Percentiles rank a stretch among this genome's conserved stretches.
These are phyloP conservation scores for Echites panduratus DNA, from an alignment of 257 asterid species.

Conservation along the genomic window DNA sequence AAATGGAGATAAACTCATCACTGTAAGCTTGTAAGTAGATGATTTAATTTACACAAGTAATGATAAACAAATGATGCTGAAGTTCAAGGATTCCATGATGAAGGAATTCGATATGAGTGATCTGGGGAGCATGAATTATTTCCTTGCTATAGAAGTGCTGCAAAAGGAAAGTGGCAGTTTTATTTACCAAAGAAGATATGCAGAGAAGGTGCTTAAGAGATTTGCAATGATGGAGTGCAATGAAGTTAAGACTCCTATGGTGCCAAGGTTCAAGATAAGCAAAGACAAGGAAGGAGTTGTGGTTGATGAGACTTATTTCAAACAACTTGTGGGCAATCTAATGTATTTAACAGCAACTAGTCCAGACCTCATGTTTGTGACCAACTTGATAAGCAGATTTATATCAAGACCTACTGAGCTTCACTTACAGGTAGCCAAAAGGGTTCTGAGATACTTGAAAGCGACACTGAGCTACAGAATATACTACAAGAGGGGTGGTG, in stretches of 20 bases:
- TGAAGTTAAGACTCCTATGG: no score
- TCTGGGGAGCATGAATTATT: neutral
- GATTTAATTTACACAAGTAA: no score
- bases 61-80: neutral
- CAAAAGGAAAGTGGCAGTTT: neutral
- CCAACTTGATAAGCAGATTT: neutral
- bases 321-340: no score
- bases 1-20: neutral
- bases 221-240: no score
- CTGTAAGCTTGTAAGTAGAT: no score
- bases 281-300: no score
- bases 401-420: neutral
- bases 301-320: no score
- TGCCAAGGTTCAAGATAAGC: no score
- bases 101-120: neutral
- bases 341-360: no score
- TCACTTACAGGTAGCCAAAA: neutral
- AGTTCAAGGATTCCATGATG: neutral
- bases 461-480: neutral
- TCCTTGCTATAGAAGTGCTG: neutral
- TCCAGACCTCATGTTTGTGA: no score
- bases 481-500: neutral
- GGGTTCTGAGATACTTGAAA: neutral
- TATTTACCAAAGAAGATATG: no score
- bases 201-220: neutral